Evolutionary conservation across 352 stramenopile species (phyloP).

Genomic region (Globisporangium acanthophoron): DNA sequence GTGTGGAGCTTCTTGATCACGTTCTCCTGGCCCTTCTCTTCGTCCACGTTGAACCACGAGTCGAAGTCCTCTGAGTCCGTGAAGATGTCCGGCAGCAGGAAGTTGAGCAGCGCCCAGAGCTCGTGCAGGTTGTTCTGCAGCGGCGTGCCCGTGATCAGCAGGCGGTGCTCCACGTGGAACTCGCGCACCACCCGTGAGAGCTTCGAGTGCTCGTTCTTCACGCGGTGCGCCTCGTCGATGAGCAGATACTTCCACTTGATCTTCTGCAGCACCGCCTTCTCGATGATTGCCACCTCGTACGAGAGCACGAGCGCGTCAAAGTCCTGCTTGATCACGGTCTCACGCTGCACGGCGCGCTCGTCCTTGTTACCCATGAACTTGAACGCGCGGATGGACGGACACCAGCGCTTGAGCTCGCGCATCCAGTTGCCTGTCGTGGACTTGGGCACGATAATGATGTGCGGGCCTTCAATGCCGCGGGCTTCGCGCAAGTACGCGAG

Average conservation of each 20-base stretch:
- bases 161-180: constrained; percentile 93
- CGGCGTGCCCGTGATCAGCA: constrained; percentile 96
- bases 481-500: constrained; percentile 95
- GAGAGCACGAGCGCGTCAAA: constrained; percentile 94
- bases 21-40: constrained; percentile 94
- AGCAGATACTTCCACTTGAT: constrained; percentile 97
- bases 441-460: constrained; percentile 98
- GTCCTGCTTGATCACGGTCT: constrained; percentile 65
- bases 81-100: constrained; percentile 94
- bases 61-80: constrained; percentile 97
- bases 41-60: constrained; percentile 98
- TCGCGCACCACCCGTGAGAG: constrained; percentile 80
- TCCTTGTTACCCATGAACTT: constrained; percentile 97
- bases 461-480: constrained; percentile 91
- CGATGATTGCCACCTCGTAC: constrained; percentile 95
- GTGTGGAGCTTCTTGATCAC: constrained; percentile 97
- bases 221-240: constrained; percentile 98
- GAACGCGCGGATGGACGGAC: constrained; percentile 90
- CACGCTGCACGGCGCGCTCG: constrained; percentile 90
- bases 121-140: constrained; percentile 99
- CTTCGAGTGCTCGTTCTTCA: constrained; percentile 97
- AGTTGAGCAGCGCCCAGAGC: constrained; percentile 99
- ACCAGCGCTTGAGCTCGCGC: constrained; percentile 97
- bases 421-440: constrained; percentile 99
- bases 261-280: constrained; percentile 89